Conservation (phyloP, 768 basidiomycete genomes). For the Hygrophorus pudorinus region DNA sequence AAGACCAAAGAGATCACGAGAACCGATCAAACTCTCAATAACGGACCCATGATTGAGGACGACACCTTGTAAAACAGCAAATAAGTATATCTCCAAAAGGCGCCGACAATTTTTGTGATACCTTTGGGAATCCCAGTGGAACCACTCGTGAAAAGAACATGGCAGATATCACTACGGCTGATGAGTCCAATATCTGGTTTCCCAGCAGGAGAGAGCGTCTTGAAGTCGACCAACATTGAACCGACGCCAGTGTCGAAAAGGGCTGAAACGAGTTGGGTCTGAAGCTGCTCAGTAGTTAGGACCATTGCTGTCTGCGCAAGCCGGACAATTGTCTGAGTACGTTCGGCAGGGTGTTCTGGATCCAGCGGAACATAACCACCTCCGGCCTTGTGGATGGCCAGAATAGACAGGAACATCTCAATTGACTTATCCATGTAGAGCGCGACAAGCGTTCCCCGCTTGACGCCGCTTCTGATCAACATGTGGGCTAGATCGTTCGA, state of each 20-base stretch:
- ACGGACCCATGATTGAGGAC: neutral
- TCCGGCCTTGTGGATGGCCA: neutral
- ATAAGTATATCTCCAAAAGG: neutral
- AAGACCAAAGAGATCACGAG: neutral
- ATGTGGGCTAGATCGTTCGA: constrained; percentile 1
- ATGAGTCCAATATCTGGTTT: constrained; percentile 1
- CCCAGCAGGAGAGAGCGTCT: neutral
- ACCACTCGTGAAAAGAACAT: neutral
- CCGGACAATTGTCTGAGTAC: neutral
- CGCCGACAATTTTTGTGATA: neutral
- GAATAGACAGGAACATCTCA: constrained; percentile 2
- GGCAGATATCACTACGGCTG: neutral
- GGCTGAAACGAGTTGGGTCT: neutral
- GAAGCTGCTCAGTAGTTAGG: neutral
- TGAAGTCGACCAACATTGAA: constrained; percentile 2
- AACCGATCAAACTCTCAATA: neutral
- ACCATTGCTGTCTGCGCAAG: constrained; percentile 1
- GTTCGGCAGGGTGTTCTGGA: neutral
- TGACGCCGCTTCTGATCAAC: neutral
- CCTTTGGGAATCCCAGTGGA: neutral
- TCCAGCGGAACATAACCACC: neutral
- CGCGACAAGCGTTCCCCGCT: neutral
- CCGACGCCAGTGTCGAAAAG: neutral
- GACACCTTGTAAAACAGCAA: neutral
- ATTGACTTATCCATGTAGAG: constrained; percentile 2